Conservation (phyloP, 208 protist species). For the Crithidia sp. region DNA sequence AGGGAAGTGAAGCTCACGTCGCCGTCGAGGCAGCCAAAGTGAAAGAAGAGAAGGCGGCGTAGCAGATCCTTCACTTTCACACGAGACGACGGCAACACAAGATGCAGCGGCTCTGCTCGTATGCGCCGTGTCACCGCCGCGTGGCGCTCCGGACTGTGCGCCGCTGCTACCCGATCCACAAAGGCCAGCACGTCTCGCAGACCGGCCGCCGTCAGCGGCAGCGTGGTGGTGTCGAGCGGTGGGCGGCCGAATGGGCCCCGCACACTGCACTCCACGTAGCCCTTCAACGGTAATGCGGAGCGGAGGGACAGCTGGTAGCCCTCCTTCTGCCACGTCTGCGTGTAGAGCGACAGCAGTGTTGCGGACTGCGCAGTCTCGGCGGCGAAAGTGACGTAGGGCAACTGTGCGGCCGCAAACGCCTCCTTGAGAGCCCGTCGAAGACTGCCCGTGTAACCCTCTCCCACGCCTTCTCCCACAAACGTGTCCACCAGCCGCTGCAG, state of each 20-base stretch:
- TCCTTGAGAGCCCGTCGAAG: slow-evolving; percentile 51
- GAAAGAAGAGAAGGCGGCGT: slow-evolving; percentile 54
- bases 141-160: slow-evolving; percentile 14
- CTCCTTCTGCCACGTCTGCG: slow-evolving; percentile 10
- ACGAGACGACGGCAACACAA: slow-evolving; percentile 51
- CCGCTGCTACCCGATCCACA: slow-evolving; percentile 12
- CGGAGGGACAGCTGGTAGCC: slow-evolving; percentile 19
- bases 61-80: slow-evolving; percentile 59
- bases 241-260: background rate
- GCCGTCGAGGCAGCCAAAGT: slow-evolving; percentile 57
- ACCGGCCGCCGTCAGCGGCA: slow-evolving; percentile 14
- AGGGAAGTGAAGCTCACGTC: slow-evolving; percentile 34
- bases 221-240: background rate
- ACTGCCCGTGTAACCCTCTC: slow-evolving; percentile 22
- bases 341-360: slow-evolving; percentile 30
- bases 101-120: slow-evolving; percentile 40
- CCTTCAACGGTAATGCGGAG: background rate
- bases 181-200: slow-evolving; percentile 25
- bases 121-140: slow-evolving; percentile 15
- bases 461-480: slow-evolving; percentile 72
- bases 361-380: background rate
- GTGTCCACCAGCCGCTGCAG: slow-evolving; percentile 36
- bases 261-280: slow-evolving; percentile 17
- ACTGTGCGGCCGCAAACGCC: slow-evolving; percentile 43
- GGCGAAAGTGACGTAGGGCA: slow-evolving; percentile 4